A percentile compares a stretch with the other conserved stretches of the same genome.
These are phyloP conservation scores for Aureobasidium sp. DNA, from an alignment of 2,329 filamentous ascomycete species.

Conservation along the genomic window DNA sequence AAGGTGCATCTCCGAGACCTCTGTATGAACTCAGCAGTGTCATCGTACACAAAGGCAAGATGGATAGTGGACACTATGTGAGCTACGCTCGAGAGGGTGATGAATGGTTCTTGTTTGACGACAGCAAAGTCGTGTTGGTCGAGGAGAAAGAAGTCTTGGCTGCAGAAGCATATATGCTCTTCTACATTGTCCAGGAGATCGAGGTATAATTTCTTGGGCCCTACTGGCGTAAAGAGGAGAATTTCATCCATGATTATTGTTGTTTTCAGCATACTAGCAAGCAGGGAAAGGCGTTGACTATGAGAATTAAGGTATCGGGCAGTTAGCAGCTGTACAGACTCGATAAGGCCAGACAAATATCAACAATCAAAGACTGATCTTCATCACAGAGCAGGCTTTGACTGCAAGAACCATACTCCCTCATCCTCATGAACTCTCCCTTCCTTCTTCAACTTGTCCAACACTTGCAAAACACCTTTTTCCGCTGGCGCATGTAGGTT, in stretches of 20 bases:
- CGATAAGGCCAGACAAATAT: not conserved
- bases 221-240: not conserved
- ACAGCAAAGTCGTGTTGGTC: constrained; percentile 81
- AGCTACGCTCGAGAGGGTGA: constrained; percentile 79
- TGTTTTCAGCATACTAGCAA: not conserved
- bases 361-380: not conserved
- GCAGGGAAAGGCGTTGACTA: not conserved
- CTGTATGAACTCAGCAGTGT: constrained; percentile 84
- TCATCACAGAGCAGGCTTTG: constrained; percentile 3
- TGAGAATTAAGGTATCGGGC: not conserved
- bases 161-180: constrained; percentile 82
- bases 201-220: constrained; percentile 2
- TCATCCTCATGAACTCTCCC: constrained; percentile 37
- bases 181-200: constrained; percentile 48
- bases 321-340: not conserved
- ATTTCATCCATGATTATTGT: not conserved
- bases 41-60: constrained; percentile 85
- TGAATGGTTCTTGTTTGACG: constrained; percentile 93
- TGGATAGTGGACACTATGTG: constrained; percentile 87
- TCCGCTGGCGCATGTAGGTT: constrained; percentile 68
- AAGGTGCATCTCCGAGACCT: constrained; percentile 41
- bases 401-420: constrained; percentile 4
- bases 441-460: constrained; percentile 69
- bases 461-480: constrained; percentile 65
- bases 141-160: constrained; percentile 75